Base-by-base conservation (phyloP, 257 asterid species). In the Euphrasia confusa region DNA sequence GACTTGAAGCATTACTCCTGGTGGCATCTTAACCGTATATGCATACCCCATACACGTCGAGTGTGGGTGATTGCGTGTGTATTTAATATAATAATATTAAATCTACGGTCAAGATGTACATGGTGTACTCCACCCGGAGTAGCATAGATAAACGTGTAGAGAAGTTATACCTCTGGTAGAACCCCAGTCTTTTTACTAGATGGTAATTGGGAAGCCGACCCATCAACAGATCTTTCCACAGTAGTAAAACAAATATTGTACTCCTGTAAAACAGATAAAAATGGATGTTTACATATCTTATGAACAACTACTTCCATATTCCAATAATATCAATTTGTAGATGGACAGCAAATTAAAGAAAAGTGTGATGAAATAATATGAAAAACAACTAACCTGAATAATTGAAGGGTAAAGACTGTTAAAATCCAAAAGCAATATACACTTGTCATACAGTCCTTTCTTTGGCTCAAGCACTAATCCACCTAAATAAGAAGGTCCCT, bases 331-430 rank as follows among this genome's bases (percentile, higher is more conserved):
- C 60, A 71, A 15, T 32, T 6, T 44, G 40, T 55, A 35, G 47
- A 21, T 52, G 42, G 42, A 67, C 61, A 48, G 64, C 63, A 67
- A 40, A 45, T 59, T 58, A 15, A 50, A 45, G 47, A 45, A 60
- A 48, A 57, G 56, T 33, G 54, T 65, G 53, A 52, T 32, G 61
- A 42, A 54, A 65, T 35, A 45, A 55, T 13, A 71, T 28, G 60
- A 27, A 65, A 56, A 64, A 72, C 52, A 64, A 63, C 68, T 72
- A 54, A 87, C 99, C 97, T 85, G 99, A 80, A 93, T 93, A 66
- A 93, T 93, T 58, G 99, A 93, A 68, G 99, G 99, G 80, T 93
- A 93, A 64, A 93, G 97, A 77, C 99, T 93, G 87, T 93, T 93
- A 83, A 93, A 93, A 80, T 93, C 99, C 78, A 93, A 78, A 71